These are phyloP conservation scores for Trichoderma virens DNA, from an alignment of 495 filamentous ascomycete species.

Conservation along the genomic window DNA sequence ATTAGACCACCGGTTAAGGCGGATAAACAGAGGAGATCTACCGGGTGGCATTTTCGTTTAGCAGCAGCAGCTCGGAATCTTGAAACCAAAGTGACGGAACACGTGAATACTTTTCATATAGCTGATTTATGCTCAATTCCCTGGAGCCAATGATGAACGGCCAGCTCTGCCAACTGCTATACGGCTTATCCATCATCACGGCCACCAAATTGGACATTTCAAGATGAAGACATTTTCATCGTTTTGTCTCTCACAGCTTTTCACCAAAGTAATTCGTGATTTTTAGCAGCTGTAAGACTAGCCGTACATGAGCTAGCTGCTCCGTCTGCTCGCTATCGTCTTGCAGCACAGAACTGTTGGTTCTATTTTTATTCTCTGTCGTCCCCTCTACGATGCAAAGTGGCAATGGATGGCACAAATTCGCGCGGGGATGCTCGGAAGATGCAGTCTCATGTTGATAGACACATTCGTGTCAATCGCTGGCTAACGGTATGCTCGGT, in stretches of 20 bases:
- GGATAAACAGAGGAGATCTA: slow-evolving; percentile 1
- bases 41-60: neutral
- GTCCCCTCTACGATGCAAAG: no score
- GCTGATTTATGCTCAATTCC: no score
- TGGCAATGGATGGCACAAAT: neutral
- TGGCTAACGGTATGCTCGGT: no score
- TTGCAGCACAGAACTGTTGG: neutral
- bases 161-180: no score
- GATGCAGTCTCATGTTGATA: neutral
- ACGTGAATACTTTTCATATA: neutral
- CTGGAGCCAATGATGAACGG: no score
- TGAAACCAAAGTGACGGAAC: neutral
- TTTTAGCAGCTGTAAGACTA: no score
- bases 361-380: neutral
- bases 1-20: neutral
- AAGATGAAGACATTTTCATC: no score
- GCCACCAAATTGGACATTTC: no score
- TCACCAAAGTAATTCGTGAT: no score
- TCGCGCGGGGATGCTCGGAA: neutral
- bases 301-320: neutral
- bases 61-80: neutral
- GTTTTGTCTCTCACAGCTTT: no score
- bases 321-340: neutral
- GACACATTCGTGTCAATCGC: neutral
- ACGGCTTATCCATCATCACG: no score